phyloP scores from a whole-genome alignment of 345 rosid species.

The Syzygium aqueum region DNA sequence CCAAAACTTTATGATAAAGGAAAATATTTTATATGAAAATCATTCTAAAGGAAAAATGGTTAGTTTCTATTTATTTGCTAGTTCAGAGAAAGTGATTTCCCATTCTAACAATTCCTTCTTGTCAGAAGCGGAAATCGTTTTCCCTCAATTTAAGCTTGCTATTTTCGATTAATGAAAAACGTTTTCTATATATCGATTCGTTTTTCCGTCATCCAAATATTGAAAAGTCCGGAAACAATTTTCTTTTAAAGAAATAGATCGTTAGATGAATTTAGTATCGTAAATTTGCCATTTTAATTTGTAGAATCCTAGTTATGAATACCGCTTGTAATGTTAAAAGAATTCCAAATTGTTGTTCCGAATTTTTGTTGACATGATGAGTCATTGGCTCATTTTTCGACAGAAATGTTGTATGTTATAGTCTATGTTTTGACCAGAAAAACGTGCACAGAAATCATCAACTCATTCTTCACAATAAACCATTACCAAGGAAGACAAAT shows the following conservation, averaged over 20 bases:
- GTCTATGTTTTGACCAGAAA: not conserved
- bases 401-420: not conserved
- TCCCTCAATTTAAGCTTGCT: not conserved
- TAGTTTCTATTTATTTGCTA: not conserved
- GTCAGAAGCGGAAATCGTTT: accelerated
- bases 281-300: not conserved
- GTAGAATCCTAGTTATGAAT: not conserved
- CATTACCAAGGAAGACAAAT: not conserved
- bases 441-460: not conserved
- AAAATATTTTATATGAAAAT: not conserved
- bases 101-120: not conserved
- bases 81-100: not conserved
- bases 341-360: not conserved
- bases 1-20: no score
- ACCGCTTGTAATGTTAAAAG: not conserved
- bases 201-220: not conserved
- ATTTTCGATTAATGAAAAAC: not conserved
- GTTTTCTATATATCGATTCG: not conserved
- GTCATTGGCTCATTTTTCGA: not conserved
- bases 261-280: not conserved
- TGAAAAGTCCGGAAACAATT: accelerated
- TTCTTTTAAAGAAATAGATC: not conserved
- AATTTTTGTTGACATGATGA: not conserved
- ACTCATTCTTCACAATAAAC: not conserved
- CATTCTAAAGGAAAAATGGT: not conserved